phyloP scores from a whole-genome alignment of 805 yeast species.

The Kuraishia borneana region DNA sequence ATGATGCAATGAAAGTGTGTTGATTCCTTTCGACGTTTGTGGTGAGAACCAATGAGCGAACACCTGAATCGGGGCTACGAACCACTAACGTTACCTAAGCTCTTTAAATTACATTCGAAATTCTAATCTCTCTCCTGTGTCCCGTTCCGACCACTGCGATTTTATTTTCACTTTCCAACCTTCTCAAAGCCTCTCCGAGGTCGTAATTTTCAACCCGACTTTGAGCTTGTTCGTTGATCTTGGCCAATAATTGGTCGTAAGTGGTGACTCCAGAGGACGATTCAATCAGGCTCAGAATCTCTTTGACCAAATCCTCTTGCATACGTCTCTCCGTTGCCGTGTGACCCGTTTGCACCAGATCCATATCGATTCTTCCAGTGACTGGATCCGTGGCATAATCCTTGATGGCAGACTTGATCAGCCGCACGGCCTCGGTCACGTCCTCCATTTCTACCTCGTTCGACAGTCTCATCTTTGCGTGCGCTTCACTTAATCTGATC shows the following conservation, averaged over 20 bases:
- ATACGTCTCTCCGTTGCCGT: constrained; percentile 75
- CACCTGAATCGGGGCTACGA: not conserved
- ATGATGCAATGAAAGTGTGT: constrained; percentile 3
- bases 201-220: constrained; percentile 62
- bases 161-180: constrained; percentile 63
- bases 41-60: not conserved
- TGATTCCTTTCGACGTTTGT: not conserved
- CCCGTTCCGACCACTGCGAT: constrained; percentile 64
- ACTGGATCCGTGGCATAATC: constrained; percentile 97
- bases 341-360: constrained; percentile 91
- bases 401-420: constrained; percentile 88
- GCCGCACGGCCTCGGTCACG: constrained; percentile 86
- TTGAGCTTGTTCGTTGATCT: constrained; percentile 55
- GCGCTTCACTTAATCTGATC: constrained; percentile 93
- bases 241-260: constrained; percentile 46
- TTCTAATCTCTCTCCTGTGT: constrained; percentile 44
- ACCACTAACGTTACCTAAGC: not conserved
- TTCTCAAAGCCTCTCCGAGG: constrained; percentile 52
- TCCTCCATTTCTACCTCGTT: constrained; percentile 62
- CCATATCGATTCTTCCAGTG: constrained; percentile 97
- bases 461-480: constrained; percentile 89
- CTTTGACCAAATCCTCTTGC: constrained; percentile 62
- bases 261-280: constrained; percentile 36
- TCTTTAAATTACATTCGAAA: not conserved
- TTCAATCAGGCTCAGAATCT: constrained; percentile 43